Evolutionary conservation across 306 rosid genomes (phyloP).

Genomic region (Prunus mume): DNA sequence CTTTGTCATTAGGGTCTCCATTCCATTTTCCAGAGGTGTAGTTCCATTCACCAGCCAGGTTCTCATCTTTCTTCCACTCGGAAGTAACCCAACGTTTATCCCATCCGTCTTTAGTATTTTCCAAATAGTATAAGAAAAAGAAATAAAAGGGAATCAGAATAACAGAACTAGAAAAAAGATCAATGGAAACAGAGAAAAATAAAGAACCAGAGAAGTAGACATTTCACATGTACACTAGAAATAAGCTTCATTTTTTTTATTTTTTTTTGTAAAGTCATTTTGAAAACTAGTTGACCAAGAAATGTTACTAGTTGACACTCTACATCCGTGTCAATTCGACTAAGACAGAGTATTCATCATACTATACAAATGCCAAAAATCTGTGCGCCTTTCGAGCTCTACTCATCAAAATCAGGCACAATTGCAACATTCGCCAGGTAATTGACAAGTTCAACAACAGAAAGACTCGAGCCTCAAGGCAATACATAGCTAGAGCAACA

Average conservation of each 20-base stretch:
- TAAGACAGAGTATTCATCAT: background rate
- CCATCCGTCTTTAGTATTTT: conserved; percentile 74
- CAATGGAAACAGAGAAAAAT: background rate
- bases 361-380: background rate
- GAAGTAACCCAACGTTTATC: conserved; percentile 89
- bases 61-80: conserved; percentile 92
- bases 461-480: background rate
- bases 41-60: conserved; percentile 92
- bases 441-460: background rate
- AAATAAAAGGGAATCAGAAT: conserved; percentile 16
- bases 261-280: background rate
- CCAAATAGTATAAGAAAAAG: conserved; percentile 5
- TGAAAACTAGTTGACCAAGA: background rate
- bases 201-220: background rate
- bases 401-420: background rate
- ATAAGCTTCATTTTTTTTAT: background rate
- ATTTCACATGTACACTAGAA: background rate
- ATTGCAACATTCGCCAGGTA: background rate
- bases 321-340: background rate
- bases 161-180: background rate
- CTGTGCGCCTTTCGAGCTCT: background rate
- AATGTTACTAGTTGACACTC: background rate
- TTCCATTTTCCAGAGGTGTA: conserved; percentile 92
- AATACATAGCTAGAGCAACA: background rate
- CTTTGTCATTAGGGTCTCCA: conserved; percentile 85